A percentile compares a stretch with the other conserved stretches of the same genome.
Evolutionary conservation across 495 filamentous ascomycete genomes (phyloP).

Genomic region (Penicillium bialowiezense): DNA sequence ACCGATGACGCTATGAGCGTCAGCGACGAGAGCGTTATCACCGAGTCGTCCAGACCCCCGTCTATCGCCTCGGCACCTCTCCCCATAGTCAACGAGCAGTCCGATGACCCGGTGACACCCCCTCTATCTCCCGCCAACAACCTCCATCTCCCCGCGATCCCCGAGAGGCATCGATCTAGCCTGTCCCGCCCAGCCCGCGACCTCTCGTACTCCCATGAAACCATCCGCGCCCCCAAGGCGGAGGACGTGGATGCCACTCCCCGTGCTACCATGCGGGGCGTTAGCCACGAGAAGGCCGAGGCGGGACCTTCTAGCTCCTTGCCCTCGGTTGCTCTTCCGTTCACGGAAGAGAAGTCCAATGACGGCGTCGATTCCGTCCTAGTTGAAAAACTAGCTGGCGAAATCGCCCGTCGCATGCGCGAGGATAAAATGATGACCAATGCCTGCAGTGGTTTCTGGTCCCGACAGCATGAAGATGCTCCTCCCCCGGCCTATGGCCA

Average conservation of each 20-base stretch:
- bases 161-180: slow-evolving; percentile 38
- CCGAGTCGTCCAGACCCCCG: slow-evolving; percentile 36
- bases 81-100: slow-evolving; percentile 36
- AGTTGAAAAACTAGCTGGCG: slow-evolving; percentile 86
- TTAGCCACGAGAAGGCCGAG: slow-evolving; percentile 29
- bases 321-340: slow-evolving; percentile 38
- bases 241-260: slow-evolving; percentile 40
- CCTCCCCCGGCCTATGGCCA: slow-evolving; percentile 48
- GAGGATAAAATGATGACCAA: slow-evolving; percentile 58
- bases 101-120: slow-evolving; percentile 47
- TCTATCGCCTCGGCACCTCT: slow-evolving; percentile 45
- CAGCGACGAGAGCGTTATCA: slow-evolving; percentile 48
- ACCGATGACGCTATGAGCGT: slow-evolving; percentile 53
- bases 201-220: slow-evolving; percentile 28
- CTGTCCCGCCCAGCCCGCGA: slow-evolving; percentile 30
- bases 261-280: slow-evolving; percentile 24
- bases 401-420: slow-evolving; percentile 81
- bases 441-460: slow-evolving; percentile 40
- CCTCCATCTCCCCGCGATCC: slow-evolving; percentile 34
- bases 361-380: slow-evolving; percentile 79
- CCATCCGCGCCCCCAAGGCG: slow-evolving; percentile 17
- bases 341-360: slow-evolving; percentile 32
- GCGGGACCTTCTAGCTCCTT: slow-evolving; percentile 29
- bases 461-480: slow-evolving; percentile 37
- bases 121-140: slow-evolving; percentile 36